Conservation (phyloP, 257 asterid species). For the Solanum pinnatisectum region DNA sequence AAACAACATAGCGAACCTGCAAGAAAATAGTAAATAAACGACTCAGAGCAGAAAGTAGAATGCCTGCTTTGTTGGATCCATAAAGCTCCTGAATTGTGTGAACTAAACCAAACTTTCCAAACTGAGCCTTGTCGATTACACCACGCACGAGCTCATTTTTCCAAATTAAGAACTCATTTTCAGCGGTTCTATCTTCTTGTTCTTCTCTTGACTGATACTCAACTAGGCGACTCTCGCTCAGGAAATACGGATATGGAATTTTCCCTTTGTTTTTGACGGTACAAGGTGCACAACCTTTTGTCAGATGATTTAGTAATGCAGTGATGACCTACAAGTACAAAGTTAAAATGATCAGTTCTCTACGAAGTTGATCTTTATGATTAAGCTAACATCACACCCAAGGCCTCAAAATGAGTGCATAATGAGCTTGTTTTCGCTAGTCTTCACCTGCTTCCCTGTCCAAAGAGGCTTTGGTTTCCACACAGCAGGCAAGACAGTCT, state of each 20-base stretch:
- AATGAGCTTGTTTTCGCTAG: background rate
- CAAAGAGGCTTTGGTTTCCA: slow-evolving; percentile 97
- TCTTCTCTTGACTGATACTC: slow-evolving; percentile 15
- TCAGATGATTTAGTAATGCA: slow-evolving; percentile 77
- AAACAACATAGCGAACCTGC: slow-evolving; percentile 48
- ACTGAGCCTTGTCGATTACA: slow-evolving; percentile 97
- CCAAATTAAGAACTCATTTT: slow-evolving; percentile 72
- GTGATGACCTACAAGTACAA: slow-evolving; percentile 57
- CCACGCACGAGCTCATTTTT: slow-evolving; percentile 93
- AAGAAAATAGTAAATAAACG: slow-evolving; percentile 77
- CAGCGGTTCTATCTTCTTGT: slow-evolving; percentile 54
- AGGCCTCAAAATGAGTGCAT: background rate
- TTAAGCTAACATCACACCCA: background rate
- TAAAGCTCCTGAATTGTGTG: slow-evolving; percentile 96
- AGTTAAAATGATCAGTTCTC: background rate
- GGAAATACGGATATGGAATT: slow-evolving; percentile 63
- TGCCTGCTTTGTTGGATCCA: slow-evolving; percentile 84
- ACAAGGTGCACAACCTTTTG: slow-evolving; percentile 74
- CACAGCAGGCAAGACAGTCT: slow-evolving; percentile 61
- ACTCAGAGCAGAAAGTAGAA: slow-evolving; percentile 82
- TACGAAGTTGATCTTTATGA: background rate
- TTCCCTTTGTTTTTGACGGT: slow-evolving; percentile 74
- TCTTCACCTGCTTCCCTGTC: slow-evolving; percentile 96
- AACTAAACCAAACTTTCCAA: slow-evolving; percentile 92
- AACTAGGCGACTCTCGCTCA: slow-evolving; percentile 9